Conservation (phyloP, 1,139 yeast genomes). For the Hyphopichia khmerensis region DNA sequence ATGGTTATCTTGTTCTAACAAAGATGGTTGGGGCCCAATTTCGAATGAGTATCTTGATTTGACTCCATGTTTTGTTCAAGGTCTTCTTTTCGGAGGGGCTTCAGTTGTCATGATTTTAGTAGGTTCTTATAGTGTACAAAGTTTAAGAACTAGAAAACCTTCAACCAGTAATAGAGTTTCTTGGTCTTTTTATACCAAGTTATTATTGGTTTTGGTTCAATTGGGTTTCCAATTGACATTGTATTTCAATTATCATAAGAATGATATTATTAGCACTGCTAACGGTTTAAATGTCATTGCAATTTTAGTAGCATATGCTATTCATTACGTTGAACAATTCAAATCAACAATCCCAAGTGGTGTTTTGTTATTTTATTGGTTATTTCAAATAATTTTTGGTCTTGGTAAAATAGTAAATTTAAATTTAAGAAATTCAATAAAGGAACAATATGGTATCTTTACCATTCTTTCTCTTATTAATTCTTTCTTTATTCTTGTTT, state of each 20-base stretch:
- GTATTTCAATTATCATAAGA: conserved; percentile 20
- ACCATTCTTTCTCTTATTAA: conserved; percentile 49
- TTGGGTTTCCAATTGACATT: conserved; percentile 30
- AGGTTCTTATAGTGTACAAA: conserved; percentile 49
- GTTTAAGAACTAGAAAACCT: conserved; percentile 30
- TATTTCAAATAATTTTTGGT: conserved; percentile 49
- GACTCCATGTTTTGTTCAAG: conserved; percentile 83
- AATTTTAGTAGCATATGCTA: conserved; percentile 48
- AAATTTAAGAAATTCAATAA: conserved; percentile 41
- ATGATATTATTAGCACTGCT: conserved; percentile 46
- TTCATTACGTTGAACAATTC: conserved; percentile 74
- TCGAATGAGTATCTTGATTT: conserved; percentile 60
- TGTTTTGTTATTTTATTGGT: conserved; percentile 74
- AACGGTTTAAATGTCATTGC: conserved; percentile 39
- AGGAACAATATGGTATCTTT: conserved; percentile 38
- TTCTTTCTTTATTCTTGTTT: conserved; percentile 47
- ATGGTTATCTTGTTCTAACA: conserved; percentile 12
- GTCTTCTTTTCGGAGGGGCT: conserved; percentile 53
- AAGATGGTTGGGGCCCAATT: conserved; percentile 78
- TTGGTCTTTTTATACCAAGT: conserved; percentile 44
- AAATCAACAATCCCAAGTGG: conserved; percentile 68
- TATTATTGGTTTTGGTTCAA: conserved; percentile 42
- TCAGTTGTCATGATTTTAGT: conserved; percentile 53
- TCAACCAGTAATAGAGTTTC: conserved; percentile 32
- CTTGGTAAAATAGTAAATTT: conserved; percentile 43